Base-by-base conservation (phyloP, 176 grass and related monocot species). In the Cocos nucifera region DNA sequence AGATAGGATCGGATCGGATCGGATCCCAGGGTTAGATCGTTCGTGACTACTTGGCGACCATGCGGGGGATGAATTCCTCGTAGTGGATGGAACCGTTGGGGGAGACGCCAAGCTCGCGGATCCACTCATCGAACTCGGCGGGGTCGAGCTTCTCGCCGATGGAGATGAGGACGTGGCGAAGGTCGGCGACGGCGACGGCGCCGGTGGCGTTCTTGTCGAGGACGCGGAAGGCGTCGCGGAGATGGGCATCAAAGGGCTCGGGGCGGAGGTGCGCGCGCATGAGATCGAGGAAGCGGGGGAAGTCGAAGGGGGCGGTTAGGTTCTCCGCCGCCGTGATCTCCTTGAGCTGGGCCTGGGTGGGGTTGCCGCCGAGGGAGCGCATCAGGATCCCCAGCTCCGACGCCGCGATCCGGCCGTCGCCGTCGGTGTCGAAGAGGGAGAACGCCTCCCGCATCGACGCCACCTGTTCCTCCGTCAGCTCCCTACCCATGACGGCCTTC, bases 91-190 rank as follows among this genome's bases (percentile, higher is more conserved):
- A 88, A 61, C 93, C 93, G 52, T 98, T 84, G 1, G 84, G 81
- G 19, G 73, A 84, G 62, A 92, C 83, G 48, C 87, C 86, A 54
- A 97, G 83, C 78, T 97, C 93, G 66, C 88, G 85, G 84, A 92
- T 98, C 93, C 93, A 98, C 84, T 98, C 93, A 59, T 98, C 93
- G 78, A 98, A 98, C 76, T 98, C 93, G 20, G 78, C 69, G 1
- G 83, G 83, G 62, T 90, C 87, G 69, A 97, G 81, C 75, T 98
- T 98, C 87, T 98, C 93, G 48, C 93, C 93, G 55, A 98, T 90
- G 78, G 75, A 85, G 63, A 81, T 86, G 66, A 98, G 87, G 69
- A 98, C 87, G 75, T 98, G 93, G 79, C 87, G 82, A 39, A 98
- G 87, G 52, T 98, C 88, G 67, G 88, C 85, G 50, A 92, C 88